A percentile compares a stretch with the other conserved stretches of the same genome.
These are phyloP conservation scores for Termitomyces sp. DNA, from an alignment of 768 basidiomycete species.

Conservation along the genomic window DNA sequence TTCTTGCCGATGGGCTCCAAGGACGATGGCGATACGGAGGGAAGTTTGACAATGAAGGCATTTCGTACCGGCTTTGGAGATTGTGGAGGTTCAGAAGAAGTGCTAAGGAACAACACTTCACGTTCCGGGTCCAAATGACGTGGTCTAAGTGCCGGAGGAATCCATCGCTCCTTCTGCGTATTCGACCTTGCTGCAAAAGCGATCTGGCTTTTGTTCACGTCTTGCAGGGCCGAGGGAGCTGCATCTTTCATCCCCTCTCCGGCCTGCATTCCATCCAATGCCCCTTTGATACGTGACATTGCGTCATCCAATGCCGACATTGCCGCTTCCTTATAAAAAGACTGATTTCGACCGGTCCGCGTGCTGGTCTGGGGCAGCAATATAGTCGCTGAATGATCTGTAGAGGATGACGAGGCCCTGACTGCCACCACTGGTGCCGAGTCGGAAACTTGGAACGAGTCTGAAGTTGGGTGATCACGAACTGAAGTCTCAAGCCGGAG, in stretches of 20 bases:
- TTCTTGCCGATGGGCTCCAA: constrained; percentile 44
- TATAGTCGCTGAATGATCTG: constrained; percentile 22
- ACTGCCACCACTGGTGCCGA: background rate
- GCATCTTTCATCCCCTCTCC: constrained; percentile 32
- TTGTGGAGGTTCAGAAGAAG: constrained; percentile 43
- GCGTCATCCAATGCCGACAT: constrained; percentile 80
- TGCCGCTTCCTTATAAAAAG: constrained; percentile 44
- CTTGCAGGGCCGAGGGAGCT: constrained; percentile 12
- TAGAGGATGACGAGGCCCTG: constrained; percentile 6
- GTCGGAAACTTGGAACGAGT: background rate
- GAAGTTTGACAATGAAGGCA: constrained; percentile 43
- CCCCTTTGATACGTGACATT: constrained; percentile 85
- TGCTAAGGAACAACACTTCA: constrained; percentile 42
- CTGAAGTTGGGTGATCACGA: background rate
- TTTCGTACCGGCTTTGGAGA: constrained; percentile 41
- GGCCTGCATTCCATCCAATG: constrained; percentile 64
- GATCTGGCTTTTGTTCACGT: constrained; percentile 20
- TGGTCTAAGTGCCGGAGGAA: constrained; percentile 51
- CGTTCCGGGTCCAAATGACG: constrained; percentile 33
- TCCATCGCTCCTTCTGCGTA: constrained; percentile 46
- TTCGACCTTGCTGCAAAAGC: constrained; percentile 16
- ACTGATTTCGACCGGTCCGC: constrained; percentile 36
- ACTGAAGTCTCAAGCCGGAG: background rate
- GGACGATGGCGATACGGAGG: constrained; percentile 32
- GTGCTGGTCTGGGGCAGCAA: constrained; percentile 22